Percentiles rank a stretch among this genome's conserved stretches.
Conservation (phyloP, 73 alveolate species). For the Blepharisma stoltei region DNA sequence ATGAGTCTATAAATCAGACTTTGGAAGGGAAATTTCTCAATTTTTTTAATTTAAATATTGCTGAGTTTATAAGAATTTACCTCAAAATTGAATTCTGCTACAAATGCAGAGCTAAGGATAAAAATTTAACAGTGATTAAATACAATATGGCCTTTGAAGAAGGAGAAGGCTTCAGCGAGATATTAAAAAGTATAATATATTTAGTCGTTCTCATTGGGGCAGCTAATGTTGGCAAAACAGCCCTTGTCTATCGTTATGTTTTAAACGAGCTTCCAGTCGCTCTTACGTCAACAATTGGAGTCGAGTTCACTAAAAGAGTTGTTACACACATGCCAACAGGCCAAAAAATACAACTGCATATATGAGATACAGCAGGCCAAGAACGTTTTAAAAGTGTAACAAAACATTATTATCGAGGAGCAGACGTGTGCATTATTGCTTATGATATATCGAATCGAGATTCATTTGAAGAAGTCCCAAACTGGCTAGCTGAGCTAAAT, state of each 20-base stretch:
- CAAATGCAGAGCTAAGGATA: too few species aligned
- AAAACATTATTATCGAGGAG: conserved; percentile 35
- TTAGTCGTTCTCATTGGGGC: conserved; percentile 42
- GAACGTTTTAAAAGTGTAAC: conserved; percentile 48
- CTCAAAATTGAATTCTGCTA: too few species aligned
- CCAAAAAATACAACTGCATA: conserved; percentile 37
- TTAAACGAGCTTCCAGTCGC: conserved; percentile 22
- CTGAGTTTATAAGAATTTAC: too few species aligned
- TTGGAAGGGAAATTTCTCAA: too few species aligned
- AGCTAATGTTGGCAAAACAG: conserved; percentile 45
- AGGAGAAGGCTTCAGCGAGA: conserved; percentile 3
- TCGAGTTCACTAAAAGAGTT: conserved; percentile 33
- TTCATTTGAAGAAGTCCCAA: conserved; percentile 14
- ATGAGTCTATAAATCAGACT: too few species aligned
- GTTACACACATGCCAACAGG: background rate
- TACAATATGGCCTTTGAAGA: background rate
- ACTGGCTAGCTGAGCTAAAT: conserved; percentile 31
- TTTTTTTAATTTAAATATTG: too few species aligned
- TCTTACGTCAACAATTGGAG: conserved; percentile 39
- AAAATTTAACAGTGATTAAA: too few species aligned
- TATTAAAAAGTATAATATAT: background rate
- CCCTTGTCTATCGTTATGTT: conserved; percentile 40
- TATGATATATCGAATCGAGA: conserved; percentile 35
- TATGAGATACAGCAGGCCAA: conserved; percentile 72
- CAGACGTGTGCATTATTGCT: conserved; percentile 40